Base-by-base conservation (phyloP, 192 early-diverging fungal genomes). In the Rhizophagus clarus region DNA sequence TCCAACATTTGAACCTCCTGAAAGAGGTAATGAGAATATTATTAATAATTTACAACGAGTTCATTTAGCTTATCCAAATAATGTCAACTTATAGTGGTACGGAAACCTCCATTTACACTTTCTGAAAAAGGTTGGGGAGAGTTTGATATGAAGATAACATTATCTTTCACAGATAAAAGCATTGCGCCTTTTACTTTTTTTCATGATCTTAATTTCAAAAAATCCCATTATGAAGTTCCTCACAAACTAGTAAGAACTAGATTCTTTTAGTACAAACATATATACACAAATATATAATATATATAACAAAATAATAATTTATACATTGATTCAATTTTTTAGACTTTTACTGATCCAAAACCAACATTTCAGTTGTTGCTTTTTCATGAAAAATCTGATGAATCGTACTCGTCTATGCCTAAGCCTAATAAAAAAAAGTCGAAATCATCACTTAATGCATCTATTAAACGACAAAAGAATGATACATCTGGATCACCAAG, bases 111-210 rank as follows among this genome's bases (percentile, higher is more conserved):
- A 22, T 90, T 85, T 63, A 74, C 63, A 17, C 81, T 90, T 9
- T 77, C 83, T 61, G 89, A 90, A 74, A 87, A 87, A 76, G 89
- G 89, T 15, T 90, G 89, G 89, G 89, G 89, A 11, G 89, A 89
- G 77, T 90, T 90, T 77, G 89, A 90, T 74, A 84, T 90, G 82
- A 83, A 86, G 47, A 86, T 90, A 47, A 81, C 80, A 66, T 63
- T 90, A 11, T 80, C 88, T 71, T 90, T 88, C 73, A 76, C 69
- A 8, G 84, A 89, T 66, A 86, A 89, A 26, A 60, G 81, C 14
- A 64, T 79, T 8, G 26, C 78, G 20, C 88, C 88, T 8, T 68
- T 79, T 61, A 72, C 82, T 10, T 69, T 90, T 61, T 68, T 84
- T 11, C 87, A 87, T 79, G 89, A 90, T 75, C 79, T 90, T 12